phyloP scores from a whole-genome alignment of 2,329 filamentous ascomycete species.

The Lachnellula hyalina region DNA sequence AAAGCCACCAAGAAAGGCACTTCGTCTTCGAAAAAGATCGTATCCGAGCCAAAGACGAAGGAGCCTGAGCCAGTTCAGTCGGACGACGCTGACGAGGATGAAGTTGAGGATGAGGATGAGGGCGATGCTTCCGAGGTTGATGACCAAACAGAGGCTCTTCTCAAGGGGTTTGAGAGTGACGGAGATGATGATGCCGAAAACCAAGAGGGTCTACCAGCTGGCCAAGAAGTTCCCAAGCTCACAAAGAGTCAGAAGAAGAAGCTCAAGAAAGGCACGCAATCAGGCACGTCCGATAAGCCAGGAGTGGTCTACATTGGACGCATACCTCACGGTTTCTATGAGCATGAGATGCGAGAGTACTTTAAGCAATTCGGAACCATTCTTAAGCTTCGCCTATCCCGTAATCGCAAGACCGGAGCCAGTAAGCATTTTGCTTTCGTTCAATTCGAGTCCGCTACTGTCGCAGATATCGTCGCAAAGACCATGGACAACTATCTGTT shows the following conservation, averaged over 20 bases:
- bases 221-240: slow-evolving; percentile 35
- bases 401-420: slow-evolving; percentile 85
- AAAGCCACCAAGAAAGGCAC: slow-evolving; percentile 20
- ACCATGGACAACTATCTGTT: slow-evolving; percentile 98
- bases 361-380: slow-evolving; percentile 91
- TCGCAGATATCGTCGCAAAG: slow-evolving; percentile 87
- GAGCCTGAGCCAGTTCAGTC: slow-evolving; percentile 4
- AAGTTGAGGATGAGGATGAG: slow-evolving; percentile 16
- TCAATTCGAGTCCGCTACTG: slow-evolving; percentile 71
- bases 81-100: slow-evolving; percentile 10
- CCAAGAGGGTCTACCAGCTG: slow-evolving; percentile 39
- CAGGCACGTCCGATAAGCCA: slow-evolving; percentile 47
- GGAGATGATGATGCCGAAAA: slow-evolving; percentile 38
- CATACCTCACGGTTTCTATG: slow-evolving; percentile 93
- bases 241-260: slow-evolving; percentile 47
- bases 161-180: slow-evolving; percentile 51
- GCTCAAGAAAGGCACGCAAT: slow-evolving; percentile 38
- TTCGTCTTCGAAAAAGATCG: slow-evolving; percentile 1
- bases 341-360: slow-evolving; percentile 90
- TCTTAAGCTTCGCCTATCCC: slow-evolving; percentile 70
- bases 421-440: slow-evolving; percentile 95
- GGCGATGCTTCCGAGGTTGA: slow-evolving; percentile 35
- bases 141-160: slow-evolving; percentile 48
- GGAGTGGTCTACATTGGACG: slow-evolving; percentile 88
- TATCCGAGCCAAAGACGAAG: slow-evolving; percentile 14